Percentiles rank a stretch among this genome's conserved stretches.
Evolutionary conservation across 805 yeast genomes (phyloP).

Genomic region (Scheffersomyces ergatensis): DNA sequence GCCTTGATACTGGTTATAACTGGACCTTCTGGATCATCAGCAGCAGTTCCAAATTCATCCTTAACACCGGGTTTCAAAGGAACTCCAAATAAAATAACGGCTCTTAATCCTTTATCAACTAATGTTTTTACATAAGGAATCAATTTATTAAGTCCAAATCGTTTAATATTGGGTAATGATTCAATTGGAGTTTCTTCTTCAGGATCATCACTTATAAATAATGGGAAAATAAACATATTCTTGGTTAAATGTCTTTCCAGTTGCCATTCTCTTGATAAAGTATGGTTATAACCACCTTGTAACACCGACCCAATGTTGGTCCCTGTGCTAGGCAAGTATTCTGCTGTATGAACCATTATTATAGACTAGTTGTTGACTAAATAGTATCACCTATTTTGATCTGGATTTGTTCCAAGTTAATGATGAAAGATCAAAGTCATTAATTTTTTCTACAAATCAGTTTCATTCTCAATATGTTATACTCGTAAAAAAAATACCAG

Average conservation of each 20-base stretch:
- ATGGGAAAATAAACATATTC: slow-evolving; percentile 88
- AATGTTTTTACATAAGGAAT: slow-evolving; percentile 67
- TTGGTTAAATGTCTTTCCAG: slow-evolving; percentile 78
- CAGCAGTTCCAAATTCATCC: slow-evolving; percentile 81
- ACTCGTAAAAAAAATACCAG: too few species aligned
- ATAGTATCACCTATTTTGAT: too few species aligned
- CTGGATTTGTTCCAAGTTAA: too few species aligned
- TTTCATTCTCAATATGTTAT: too few species aligned
- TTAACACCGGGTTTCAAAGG: slow-evolving; percentile 73
- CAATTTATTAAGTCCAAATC: slow-evolving; percentile 81
- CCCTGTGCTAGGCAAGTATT: slow-evolving; percentile 56
- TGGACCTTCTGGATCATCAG: slow-evolving; percentile 96
- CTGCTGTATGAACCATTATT: slow-evolving; percentile 63
- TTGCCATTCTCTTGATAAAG: slow-evolving; percentile 89
- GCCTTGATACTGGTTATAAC: slow-evolving; percentile 77
- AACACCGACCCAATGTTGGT: slow-evolving; percentile 72
- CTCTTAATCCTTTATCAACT: slow-evolving; percentile 74
- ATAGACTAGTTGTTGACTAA: too few species aligned
- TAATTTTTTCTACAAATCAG: too few species aligned
- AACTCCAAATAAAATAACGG: slow-evolving; percentile 92
- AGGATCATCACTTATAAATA: slow-evolving; percentile 76
- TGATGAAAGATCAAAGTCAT: too few species aligned
- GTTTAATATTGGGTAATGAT: slow-evolving; percentile 82
- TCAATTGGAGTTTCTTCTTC: slow-evolving; percentile 76
- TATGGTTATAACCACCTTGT: slow-evolving; percentile 94